Conservation (phyloP, 1,139 yeast species). For the Yamadazyma trypodendri region DNA sequence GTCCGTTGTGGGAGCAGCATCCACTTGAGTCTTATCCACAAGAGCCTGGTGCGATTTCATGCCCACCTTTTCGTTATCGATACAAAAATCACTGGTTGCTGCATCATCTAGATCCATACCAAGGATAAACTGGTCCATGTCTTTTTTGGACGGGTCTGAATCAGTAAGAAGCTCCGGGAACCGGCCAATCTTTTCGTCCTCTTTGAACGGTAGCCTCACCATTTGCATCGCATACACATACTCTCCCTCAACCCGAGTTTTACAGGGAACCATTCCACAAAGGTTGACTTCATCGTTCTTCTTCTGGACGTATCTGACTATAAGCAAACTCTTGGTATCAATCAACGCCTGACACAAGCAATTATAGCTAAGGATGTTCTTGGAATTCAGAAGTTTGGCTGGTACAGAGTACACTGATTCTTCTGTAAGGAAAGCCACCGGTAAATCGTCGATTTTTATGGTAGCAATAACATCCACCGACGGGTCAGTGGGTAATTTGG, state of each 20-base stretch:
- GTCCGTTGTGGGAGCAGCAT: slow-evolving; percentile 9
- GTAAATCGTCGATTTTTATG: slow-evolving; percentile 42
- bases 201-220: slow-evolving; percentile 68
- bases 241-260: slow-evolving; percentile 18
- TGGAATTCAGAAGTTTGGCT: slow-evolving; percentile 24
- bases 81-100: slow-evolving; percentile 1
- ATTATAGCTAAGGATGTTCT: slow-evolving; percentile 46
- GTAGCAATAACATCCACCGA: slow-evolving; percentile 70
- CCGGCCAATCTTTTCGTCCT: slow-evolving; percentile 67
- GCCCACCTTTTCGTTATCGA: slow-evolving; percentile 16
- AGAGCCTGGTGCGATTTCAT: slow-evolving; percentile 13
- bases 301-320: slow-evolving; percentile 62
- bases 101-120: slow-evolving; percentile 23
- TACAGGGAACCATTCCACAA: slow-evolving; percentile 56
- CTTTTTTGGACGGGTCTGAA: slow-evolving; percentile 8
- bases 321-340: slow-evolving; percentile 47
- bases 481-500: slow-evolving; percentile 42
- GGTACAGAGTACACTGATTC: slow-evolving; percentile 63
- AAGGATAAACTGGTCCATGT: slow-evolving; percentile 30
- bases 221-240: slow-evolving; percentile 32
- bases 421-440: slow-evolving; percentile 57
- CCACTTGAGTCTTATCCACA: slow-evolving; percentile 1
- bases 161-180: slow-evolving; percentile 43
- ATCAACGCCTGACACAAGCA: slow-evolving; percentile 57
- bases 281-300: slow-evolving; percentile 49